Evolutionary conservation across 164 flowering plant genomes (phyloP).

Genomic region (Macadamia tetraphylla): DNA sequence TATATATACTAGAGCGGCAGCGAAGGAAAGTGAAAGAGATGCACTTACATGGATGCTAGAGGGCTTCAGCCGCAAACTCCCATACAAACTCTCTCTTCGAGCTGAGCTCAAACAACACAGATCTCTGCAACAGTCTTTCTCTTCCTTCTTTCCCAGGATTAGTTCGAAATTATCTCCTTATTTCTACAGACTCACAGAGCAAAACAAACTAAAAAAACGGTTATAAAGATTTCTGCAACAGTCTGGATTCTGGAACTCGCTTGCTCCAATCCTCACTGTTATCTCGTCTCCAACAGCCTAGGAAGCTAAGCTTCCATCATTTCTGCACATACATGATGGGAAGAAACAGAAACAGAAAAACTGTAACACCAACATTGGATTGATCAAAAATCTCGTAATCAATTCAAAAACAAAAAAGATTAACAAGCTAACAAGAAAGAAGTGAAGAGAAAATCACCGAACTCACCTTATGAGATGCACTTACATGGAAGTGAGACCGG

Average conservation of each 20-base stretch:
- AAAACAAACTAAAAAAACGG: not conserved
- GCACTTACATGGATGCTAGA: too few species aligned
- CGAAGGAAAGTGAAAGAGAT: too few species aligned
- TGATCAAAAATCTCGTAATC: not conserved
- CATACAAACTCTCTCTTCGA: not conserved
- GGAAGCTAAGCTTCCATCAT: not conserved
- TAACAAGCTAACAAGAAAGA: not conserved
- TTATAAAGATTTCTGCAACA: constrained; percentile 4
- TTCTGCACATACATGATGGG: not conserved
- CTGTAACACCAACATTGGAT: not conserved
- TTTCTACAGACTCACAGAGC: too few species aligned
- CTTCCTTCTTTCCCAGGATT: not conserved
- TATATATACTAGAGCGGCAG: too few species aligned
- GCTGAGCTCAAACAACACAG: not conserved
- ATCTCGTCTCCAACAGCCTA: constrained; percentile 1
- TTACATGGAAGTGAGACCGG: too few species aligned
- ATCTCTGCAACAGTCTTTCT: not conserved
- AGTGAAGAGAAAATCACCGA: constrained; percentile 8
- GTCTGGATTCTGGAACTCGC: not conserved
- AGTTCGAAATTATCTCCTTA: too few species aligned
- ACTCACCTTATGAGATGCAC: constrained; percentile 31
- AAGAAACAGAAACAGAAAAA: too few species aligned
- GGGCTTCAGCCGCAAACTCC: not conserved
- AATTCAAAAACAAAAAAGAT: not conserved
- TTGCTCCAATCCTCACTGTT: not conserved